Base-by-base conservation (phyloP, 208 protist species). In the Wallacemonas sp. region DNA sequence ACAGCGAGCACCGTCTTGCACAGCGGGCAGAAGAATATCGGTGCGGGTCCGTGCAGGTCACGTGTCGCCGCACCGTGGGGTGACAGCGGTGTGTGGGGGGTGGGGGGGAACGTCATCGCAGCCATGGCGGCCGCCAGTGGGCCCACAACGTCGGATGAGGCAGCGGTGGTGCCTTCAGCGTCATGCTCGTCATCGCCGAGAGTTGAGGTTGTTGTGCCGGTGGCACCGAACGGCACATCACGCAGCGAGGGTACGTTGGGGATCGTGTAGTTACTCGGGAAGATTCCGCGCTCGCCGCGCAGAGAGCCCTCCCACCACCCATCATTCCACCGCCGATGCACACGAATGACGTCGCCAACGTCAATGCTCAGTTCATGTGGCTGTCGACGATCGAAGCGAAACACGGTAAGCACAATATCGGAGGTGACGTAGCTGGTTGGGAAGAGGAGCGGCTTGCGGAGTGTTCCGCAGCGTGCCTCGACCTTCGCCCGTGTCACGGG, bases 251-350 rank as follows among this genome's bases (percentile, higher is more conserved):
- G 38, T 15, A 81, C 64, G 65, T 94, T 94, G 9, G 82, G 83
- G 0, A 85, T 41, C n/a, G 85, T 92, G 68, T 91, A 91, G 71
- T 92, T 92, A 70, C 85, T 92, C 22, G 89, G 89, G 41, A 94
- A 94, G 57, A 92, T 88, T 33, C 89, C 89, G n/a, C 81, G 81
- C 22, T 68, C 67, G 12, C 69, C 72, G 27, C 71, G 66, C 53
- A 88, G 50, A 8, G 80, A 79, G 26, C 89, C 89, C 57, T 94
- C 89, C 89, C 86, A 94, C 89, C 89, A 94, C 42, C 89, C 89
- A 33, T 94, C 89, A 42, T 94, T 94, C 89, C 89, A 94, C 21
- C 77, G 75, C 9, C 85, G 85, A 45, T 92, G 83, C 50, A 92
- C 77, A 22, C 78, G 71, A 62, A 94, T 68, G 15, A 91, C 77